These are phyloP conservation scores for Daldinia sp. DNA, from an alignment of 2,329 filamentous ascomycete species.

Conservation along the genomic window DNA sequence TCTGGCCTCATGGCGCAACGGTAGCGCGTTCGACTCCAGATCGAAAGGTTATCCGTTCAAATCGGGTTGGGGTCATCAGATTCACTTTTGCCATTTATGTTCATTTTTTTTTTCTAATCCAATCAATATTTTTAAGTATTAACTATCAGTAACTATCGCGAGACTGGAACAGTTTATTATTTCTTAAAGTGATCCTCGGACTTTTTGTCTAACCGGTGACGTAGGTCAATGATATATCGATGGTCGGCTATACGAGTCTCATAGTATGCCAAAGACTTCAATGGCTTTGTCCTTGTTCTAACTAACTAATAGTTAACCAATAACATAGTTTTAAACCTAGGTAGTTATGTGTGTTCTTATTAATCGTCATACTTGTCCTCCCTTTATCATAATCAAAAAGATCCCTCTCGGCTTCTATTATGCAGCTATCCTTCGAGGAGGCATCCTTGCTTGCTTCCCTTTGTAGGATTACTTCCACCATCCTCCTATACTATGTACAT, in stretches of 20 bases:
- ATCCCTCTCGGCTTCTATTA: no score
- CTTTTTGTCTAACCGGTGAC: not conserved
- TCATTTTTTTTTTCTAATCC: not conserved
- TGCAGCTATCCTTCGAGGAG: not conserved
- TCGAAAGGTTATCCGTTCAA: conserved; percentile 14
- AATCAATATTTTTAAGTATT: no score
- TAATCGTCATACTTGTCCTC: no score
- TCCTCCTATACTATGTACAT: not conserved
- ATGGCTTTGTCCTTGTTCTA: not conserved
- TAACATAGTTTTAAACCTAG: no score
- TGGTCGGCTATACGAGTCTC: no score
- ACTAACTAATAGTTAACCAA: not conserved
- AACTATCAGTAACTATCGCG: no score
- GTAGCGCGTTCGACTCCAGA: conserved; percentile 12
- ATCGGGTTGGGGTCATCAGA: conserved; percentile 5
- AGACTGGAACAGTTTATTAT: no score
- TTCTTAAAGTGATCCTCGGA: not conserved
- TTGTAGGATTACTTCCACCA: not conserved
- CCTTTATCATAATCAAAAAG: no score
- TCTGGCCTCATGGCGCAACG: conserved; percentile 9
- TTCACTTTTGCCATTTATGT: not conserved
- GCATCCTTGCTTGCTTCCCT: not conserved
- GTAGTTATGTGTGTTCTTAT: no score
- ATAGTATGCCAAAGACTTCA: not conserved
- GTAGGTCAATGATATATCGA: not conserved